phyloP scores from a whole-genome alignment of 352 stramenopile species.

The Pythium periplocum region DNA sequence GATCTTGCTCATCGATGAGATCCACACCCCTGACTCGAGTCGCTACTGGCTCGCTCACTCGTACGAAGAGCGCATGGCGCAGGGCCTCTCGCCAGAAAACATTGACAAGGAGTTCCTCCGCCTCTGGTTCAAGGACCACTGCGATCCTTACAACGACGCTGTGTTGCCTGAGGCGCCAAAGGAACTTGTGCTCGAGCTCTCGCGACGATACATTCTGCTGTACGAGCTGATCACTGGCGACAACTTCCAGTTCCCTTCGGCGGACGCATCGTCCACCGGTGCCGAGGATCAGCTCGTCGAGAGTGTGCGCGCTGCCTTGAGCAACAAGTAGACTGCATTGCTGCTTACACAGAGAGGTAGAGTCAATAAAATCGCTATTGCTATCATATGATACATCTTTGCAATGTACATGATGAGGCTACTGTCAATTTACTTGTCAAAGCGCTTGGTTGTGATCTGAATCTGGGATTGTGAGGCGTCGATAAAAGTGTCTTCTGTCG shows the following conservation, averaged over 20 bases:
- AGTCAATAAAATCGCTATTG: too few relatives aligned
- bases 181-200: conserved; percentile 96
- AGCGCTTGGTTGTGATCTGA: conserved; percentile 17
- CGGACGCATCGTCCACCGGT: neutral
- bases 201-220: conserved; percentile 96
- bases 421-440: conserved; percentile 10
- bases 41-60: conserved; percentile 91
- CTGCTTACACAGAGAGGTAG: too few relatives aligned
- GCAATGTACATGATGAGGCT: too few relatives aligned
- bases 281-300: conserved; percentile 44
- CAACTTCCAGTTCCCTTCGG: conserved; percentile 84
- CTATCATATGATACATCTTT: too few relatives aligned
- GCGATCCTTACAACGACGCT: conserved; percentile 97
- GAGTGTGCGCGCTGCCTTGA: conserved; percentile 30
- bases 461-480: conserved; percentile 22
- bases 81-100: conserved; percentile 94
- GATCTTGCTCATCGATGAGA: conserved; percentile 98
- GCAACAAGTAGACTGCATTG: conserved; percentile 17
- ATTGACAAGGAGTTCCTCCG: conserved; percentile 99
- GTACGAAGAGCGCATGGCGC: conserved; percentile 86
- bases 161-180: conserved; percentile 93
- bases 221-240: conserved; percentile 99
- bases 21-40: conserved; percentile 98
- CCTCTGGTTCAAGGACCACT: conserved; percentile 97
- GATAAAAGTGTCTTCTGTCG: conserved; percentile 7